Evolutionary conservation across 2,329 filamentous ascomycete species (phyloP).

Genomic region (Epichloe hybrida): DNA sequence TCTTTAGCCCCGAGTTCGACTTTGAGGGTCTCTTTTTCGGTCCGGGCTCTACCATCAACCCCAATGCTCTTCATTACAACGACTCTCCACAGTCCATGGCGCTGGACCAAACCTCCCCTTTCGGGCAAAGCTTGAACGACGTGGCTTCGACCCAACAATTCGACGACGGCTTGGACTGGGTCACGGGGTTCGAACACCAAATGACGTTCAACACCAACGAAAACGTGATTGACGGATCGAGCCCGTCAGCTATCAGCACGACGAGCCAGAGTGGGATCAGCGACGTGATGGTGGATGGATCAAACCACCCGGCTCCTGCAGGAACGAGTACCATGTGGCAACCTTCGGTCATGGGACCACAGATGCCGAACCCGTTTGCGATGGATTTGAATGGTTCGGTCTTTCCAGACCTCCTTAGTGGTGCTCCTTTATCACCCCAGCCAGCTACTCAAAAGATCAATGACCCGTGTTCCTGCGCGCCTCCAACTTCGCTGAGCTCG

Average conservation of each 20-base stretch:
- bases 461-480: conserved; percentile 68
- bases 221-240: conserved; percentile 79
- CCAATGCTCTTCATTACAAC: conserved; percentile 68
- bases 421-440: conserved; percentile 65
- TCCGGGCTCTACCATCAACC: conserved; percentile 52
- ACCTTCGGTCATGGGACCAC: conserved; percentile 52
- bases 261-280: conserved; percentile 85
- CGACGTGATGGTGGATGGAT: conserved; percentile 81
- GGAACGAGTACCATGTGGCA: conserved; percentile 53
- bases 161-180: conserved; percentile 75
- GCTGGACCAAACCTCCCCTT: conserved; percentile 48
- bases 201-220: conserved; percentile 62
- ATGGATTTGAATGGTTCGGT: conserved; percentile 62
- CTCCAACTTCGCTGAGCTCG: conserved; percentile 59
- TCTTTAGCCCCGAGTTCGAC: conserved; percentile 44
- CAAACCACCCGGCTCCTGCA: conserved; percentile 45
- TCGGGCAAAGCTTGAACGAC: conserved; percentile 42
- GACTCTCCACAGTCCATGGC: conserved; percentile 58
- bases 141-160: conserved; percentile 44
- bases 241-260: conserved; percentile 89
- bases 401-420: conserved; percentile 63
- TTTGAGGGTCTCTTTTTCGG: conserved; percentile 50
- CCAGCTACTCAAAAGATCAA: conserved; percentile 55
- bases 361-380: conserved; percentile 56
- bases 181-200: conserved; percentile 64